Base-by-base conservation (phyloP, 2,329 filamentous ascomycete genomes). In the Fusarium sp. region DNA sequence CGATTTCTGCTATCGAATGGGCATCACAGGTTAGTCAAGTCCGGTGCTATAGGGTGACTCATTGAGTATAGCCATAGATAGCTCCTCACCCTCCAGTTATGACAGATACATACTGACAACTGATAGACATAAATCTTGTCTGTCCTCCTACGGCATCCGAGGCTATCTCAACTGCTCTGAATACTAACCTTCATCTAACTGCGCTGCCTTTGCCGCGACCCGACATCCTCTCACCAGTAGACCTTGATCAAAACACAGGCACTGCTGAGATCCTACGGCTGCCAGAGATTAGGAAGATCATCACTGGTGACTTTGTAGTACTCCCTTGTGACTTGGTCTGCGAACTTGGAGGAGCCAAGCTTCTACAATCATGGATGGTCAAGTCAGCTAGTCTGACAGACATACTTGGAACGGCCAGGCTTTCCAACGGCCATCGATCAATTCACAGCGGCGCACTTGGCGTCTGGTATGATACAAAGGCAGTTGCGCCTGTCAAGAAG, bases 251-350 rank as follows among this genome's bases (percentile, higher is more conserved):
- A 78, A 96, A 94, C 68, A 97, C 93, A 0, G 95, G 95, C 58
- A 98, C 96, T 12, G 95, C 94, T 13, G 93, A 98, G 78, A 91
- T 98, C 26, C 89, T 99, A 59, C 90, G 95, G 15, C 87, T 98
- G 14, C 92, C 94, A 2, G 93, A 98, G 80, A 90, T 98, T 50
- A 91, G 93, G 79, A 86, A 87, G n/a, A 87, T 91, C 13, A 90
- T 99, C 77, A 94, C 90, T 61, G 90, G 91, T 18, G 94, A 99
- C 83, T 98, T 99, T 79, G 85, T 98, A 32, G 90, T 98, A 7
- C 86, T 99, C 8, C 96, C 96, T 1, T 99, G 96, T 82, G 96
- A 99, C 81, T 86, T 99, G 12, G 91, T 99, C 44, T 98, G 95
- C 81, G 95, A 98, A 79, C 85, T 98, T 22, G 92, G 93, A 6